A percentile compares a stretch with the other conserved stretches of the same genome.
Conservation (phyloP, 306 rosid genomes). For the Sphenostylis stenocarpa region DNA sequence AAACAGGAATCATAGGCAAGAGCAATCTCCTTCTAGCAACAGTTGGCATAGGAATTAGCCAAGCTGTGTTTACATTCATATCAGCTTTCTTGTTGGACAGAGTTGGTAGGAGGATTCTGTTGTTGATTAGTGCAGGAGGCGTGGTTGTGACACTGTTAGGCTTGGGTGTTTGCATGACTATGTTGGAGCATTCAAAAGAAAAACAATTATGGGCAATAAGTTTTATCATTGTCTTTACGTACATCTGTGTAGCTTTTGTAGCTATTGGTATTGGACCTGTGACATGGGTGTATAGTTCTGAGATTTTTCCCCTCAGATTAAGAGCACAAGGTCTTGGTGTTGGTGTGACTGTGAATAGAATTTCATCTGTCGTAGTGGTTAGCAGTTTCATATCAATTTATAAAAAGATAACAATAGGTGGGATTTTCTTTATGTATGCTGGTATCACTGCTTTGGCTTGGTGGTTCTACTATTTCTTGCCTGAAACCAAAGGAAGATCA, state of each 20-base stretch:
- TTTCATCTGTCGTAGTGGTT: slow-evolving; percentile 45
- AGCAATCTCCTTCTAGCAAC: slow-evolving; percentile 59
- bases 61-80: slow-evolving; percentile 40
- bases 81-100: slow-evolving; percentile 49
- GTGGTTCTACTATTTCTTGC: slow-evolving; percentile 60
- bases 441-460: slow-evolving; percentile 50
- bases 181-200: slow-evolving; percentile 46
- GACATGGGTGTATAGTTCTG: slow-evolving; percentile 76
- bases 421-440: slow-evolving; percentile 58
- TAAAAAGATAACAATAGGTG: slow-evolving; percentile 67
- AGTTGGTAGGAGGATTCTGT: slow-evolving; percentile 39
- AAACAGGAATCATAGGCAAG: slow-evolving; percentile 52
- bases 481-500: slow-evolving; percentile 77
- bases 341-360: slow-evolving; percentile 64
- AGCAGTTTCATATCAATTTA: slow-evolving; percentile 56
- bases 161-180: slow-evolving; percentile 50
- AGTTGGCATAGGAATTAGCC: slow-evolving; percentile 62
- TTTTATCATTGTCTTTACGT: slow-evolving; percentile 39
- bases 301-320: slow-evolving; percentile 66
- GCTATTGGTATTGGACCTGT: slow-evolving; percentile 70
- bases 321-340: slow-evolving; percentile 68
- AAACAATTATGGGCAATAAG: slow-evolving; percentile 46
- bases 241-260: slow-evolving; percentile 51
- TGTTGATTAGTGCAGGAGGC: slow-evolving; percentile 57
- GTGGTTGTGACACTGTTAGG: slow-evolving; percentile 32